A percentile compares a stretch with the other conserved stretches of the same genome.
These are phyloP conservation scores for Aphanomyces invadans DNA, from an alignment of 352 stramenopile genomes.

Conservation along the genomic window DNA sequence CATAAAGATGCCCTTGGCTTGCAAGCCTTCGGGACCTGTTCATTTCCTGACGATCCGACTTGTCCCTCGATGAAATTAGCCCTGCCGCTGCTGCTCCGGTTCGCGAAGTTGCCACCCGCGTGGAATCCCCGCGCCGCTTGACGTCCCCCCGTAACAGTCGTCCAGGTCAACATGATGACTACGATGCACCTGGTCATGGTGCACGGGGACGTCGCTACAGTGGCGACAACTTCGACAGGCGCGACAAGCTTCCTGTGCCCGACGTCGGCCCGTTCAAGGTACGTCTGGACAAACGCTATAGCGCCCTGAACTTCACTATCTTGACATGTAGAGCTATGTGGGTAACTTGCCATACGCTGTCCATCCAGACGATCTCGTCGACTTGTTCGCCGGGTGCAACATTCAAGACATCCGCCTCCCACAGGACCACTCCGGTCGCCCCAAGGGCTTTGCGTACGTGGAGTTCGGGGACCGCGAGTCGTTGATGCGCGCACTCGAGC, in stretches of 20 bases:
- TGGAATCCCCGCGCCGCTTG: neutral
- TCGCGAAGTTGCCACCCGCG: neutral
- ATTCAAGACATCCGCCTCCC: conserved; percentile 68
- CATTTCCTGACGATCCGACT: too few species aligned
- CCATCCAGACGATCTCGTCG: conserved; percentile 57
- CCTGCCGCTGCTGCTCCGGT: neutral
- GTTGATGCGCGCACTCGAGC: conserved; percentile 52
- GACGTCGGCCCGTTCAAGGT: conserved; percentile 75
- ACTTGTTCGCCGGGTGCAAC: conserved; percentile 39
- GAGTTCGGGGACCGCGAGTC: conserved; percentile 64
- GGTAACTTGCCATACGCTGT: conserved; percentile 74
- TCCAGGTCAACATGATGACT: neutral
- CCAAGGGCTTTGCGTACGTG: conserved; percentile 81
- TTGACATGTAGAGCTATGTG: conserved; percentile 47
- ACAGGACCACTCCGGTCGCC: conserved; percentile 50
- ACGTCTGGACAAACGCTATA: neutral
- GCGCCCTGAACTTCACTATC: neutral
- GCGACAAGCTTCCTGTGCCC: conserved; percentile 66
- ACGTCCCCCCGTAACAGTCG: neutral
- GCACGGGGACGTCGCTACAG: conserved; percentile 17
- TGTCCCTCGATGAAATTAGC: neutral
- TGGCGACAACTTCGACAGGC: conserved; percentile 26
- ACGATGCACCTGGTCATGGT: neutral
- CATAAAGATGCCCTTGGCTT: neutral
- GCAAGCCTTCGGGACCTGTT: too few species aligned